phyloP scores from a whole-genome alignment of 257 asterid genomes.

The Nicotiana benthamiana region DNA sequence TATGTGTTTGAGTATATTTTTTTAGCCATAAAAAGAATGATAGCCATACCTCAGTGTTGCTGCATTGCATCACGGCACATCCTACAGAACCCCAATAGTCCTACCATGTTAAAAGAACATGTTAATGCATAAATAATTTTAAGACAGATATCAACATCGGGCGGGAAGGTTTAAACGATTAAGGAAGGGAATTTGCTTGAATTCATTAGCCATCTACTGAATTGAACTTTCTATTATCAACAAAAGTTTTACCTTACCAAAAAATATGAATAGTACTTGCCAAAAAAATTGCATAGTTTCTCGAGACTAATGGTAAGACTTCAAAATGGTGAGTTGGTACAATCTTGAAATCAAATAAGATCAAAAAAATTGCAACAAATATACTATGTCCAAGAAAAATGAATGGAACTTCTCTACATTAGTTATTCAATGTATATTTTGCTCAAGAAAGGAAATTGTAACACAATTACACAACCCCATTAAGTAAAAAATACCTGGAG shows the following conservation, averaged over 20 bases:
- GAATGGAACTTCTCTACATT: not conserved
- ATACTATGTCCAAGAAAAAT: not conserved
- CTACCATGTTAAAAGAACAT: constrained; percentile 28
- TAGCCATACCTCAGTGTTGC: constrained; percentile 78
- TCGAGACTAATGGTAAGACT: not conserved
- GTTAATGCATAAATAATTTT: not conserved
- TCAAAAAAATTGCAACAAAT: not conserved
- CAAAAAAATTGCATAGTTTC: too few relatives aligned
- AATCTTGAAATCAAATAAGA: not conserved
- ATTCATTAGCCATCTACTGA: too few relatives aligned
- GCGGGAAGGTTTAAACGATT: not conserved
- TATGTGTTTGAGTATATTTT: not conserved
- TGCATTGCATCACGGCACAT: constrained; percentile 97
- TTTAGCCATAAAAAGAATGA: not conserved
- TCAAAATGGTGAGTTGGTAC: not conserved
- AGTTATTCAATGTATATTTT: not conserved
- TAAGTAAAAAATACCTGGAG: constrained; percentile 50
- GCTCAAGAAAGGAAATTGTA: not conserved
- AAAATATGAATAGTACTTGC: too few relatives aligned
- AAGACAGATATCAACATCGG: not conserved
- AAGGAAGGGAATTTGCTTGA: not conserved
- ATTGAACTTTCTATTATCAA: too few relatives aligned
- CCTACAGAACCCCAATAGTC: constrained; percentile 99
- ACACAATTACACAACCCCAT: not conserved
- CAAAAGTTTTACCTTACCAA: too few relatives aligned